Conservation (phyloP, 305 asterid species). For the Withania somnifera region DNA sequence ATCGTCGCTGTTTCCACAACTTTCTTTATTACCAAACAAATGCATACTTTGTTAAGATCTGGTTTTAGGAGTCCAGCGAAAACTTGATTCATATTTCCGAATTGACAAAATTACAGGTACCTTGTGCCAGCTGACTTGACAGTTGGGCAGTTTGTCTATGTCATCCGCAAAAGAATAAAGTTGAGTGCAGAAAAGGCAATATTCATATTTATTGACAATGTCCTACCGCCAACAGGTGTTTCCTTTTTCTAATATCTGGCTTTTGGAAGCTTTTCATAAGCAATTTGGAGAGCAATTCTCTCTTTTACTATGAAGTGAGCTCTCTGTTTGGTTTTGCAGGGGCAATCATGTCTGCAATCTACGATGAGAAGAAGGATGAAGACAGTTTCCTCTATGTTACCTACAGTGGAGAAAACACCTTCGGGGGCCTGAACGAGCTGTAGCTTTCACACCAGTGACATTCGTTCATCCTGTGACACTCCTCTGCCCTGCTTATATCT, state of each 20-base stretch:
- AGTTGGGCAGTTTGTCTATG: constrained; percentile 38
- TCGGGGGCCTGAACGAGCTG: constrained; percentile 13
- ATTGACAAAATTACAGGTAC: constrained; percentile 22
- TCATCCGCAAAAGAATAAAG: constrained; percentile 42
- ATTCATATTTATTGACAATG: constrained; percentile 33
- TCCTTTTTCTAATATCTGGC: neutral
- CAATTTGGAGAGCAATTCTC: neutral
- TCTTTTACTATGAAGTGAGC: neutral
- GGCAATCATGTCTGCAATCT: constrained; percentile 34
- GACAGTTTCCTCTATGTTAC: constrained; percentile 37
- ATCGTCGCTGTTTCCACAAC: neutral
- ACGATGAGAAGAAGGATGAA: constrained; percentile 32
- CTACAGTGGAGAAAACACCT: constrained; percentile 44
- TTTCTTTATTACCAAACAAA: neutral
- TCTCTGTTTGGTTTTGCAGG: constrained; percentile 15
- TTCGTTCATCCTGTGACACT: neutral
- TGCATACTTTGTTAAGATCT: neutral
- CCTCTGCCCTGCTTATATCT: neutral
- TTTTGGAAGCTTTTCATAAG: neutral
- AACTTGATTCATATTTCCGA: neutral
- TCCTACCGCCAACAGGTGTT: constrained; percentile 36
- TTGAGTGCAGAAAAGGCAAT: constrained; percentile 43
- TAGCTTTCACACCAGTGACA: neutral
- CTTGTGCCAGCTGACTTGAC: constrained; percentile 44
- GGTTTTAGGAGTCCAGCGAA: neutral